A percentile compares a stretch with the other conserved stretches of the same genome.
These are phyloP conservation scores for Gossypium turneri DNA, from an alignment of 345 rosid species.

Conservation along the genomic window DNA sequence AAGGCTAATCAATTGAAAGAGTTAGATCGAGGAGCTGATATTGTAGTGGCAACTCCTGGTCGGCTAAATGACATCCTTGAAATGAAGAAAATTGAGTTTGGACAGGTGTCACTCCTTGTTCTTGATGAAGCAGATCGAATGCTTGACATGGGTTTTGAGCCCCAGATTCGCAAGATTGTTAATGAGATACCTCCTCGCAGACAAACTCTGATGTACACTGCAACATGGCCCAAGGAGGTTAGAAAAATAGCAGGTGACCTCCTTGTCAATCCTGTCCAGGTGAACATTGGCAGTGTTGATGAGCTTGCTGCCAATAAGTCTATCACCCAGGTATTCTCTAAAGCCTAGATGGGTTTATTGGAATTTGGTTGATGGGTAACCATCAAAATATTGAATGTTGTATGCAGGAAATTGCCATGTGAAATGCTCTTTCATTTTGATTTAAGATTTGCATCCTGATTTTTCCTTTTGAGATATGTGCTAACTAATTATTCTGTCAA, in stretches of 20 bases:
- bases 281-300: slow-evolving; percentile 91
- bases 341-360: not conserved
- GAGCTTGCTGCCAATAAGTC: slow-evolving; percentile 95
- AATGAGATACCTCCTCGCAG: slow-evolving; percentile 87
- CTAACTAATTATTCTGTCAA: not conserved
- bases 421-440: not conserved
- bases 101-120: slow-evolving; percentile 85
- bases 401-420: not conserved
- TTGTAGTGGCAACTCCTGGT: slow-evolving; percentile 99
- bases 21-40: slow-evolving; percentile 84
- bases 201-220: slow-evolving; percentile 95
- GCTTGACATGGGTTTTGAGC: slow-evolving; percentile 99
- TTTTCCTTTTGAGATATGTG: not conserved
- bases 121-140: slow-evolving; percentile 98
- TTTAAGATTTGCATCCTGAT: not conserved
- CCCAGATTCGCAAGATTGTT: slow-evolving; percentile 93
- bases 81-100: slow-evolving; percentile 71
- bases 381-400: not conserved
- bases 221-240: slow-evolving; percentile 98
- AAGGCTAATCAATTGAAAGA: slow-evolving; percentile 84
- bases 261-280: slow-evolving; percentile 89
- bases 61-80: slow-evolving; percentile 92
- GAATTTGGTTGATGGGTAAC: not conserved
- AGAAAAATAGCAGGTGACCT: slow-evolving; percentile 89
- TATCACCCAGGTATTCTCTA: slow-evolving; percentile 74